Conservation (phyloP, 2,329 filamentous ascomycete genomes). For the Lasiodiplodia gonubiensis region DNA sequence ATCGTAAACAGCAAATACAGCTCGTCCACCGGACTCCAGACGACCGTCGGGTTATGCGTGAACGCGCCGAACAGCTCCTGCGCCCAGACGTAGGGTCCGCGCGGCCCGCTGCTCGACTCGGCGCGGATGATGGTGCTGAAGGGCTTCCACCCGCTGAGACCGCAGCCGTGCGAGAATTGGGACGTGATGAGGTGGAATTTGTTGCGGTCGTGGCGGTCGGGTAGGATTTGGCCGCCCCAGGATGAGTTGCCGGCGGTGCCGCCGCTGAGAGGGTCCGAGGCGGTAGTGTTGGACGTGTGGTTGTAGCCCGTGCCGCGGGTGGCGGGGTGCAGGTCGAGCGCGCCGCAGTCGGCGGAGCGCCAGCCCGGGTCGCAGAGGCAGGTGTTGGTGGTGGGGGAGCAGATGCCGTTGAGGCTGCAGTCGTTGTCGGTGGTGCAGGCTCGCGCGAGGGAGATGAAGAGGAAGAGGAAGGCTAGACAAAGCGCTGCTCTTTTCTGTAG, state of each 20-base stretch:
- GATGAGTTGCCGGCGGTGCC: constrained; percentile 49
- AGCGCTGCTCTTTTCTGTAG: background rate
- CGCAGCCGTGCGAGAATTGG: constrained; percentile 55
- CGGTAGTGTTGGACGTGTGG: constrained; percentile 41
- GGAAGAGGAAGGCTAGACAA: background rate
- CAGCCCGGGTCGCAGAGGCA: constrained; percentile 51
- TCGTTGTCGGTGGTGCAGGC: constrained; percentile 41
- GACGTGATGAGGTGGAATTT: constrained; percentile 56
- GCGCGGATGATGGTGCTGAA: constrained; percentile 54
- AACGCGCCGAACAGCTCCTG: constrained; percentile 52
- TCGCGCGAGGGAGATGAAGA: constrained; percentile 1
- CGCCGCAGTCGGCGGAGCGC: constrained; percentile 52
- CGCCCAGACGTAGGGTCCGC: constrained; percentile 53
- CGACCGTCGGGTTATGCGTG: constrained; percentile 54
- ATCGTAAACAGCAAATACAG: constrained; percentile 56
- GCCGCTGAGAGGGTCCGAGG: constrained; percentile 31
- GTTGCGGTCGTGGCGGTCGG: constrained; percentile 46
- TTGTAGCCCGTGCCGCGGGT: constrained; percentile 54
- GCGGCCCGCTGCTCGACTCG: constrained; percentile 52
- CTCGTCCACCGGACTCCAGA: constrained; percentile 53
- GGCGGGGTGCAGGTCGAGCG: constrained; percentile 53
- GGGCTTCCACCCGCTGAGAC: constrained; percentile 55
- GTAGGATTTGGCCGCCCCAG: constrained; percentile 56
- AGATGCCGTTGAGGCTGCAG: constrained; percentile 51
- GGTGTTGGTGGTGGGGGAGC: constrained; percentile 31